Conservation (phyloP, 345 rosid species). For the Boechera retrofracta region DNA sequence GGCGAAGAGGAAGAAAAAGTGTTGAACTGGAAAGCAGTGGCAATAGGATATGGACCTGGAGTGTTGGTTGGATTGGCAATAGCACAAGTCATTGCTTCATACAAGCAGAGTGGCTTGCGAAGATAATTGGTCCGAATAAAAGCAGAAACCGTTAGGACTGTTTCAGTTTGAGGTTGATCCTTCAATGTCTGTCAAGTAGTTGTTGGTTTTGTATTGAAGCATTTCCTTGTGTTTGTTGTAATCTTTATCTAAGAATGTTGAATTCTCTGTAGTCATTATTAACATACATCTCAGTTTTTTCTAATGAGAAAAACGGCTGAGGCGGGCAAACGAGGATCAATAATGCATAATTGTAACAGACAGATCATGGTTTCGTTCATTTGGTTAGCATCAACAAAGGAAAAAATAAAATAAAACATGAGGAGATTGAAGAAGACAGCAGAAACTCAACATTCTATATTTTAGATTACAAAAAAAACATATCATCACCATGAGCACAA, state of each 20-base stretch:
- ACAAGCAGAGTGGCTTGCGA: slow-evolving; percentile 23
- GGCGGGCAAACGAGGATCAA: too few relatives aligned
- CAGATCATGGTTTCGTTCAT: neutral
- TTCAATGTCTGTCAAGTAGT: neutral
- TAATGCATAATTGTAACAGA: neutral
- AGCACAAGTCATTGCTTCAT: slow-evolving; percentile 28
- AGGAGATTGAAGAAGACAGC: neutral
- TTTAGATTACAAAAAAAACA: slow-evolving; percentile 2
- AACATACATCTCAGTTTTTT: too few relatives aligned
- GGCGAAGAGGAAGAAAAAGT: neutral
- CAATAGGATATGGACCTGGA: slow-evolving; percentile 27
- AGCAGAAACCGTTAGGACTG: neutral
- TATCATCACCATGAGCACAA: slow-evolving; percentile 15
- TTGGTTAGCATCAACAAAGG: neutral
- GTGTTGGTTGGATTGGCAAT: slow-evolving; percentile 22
- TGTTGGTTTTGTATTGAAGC: neutral
- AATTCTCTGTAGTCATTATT: too few relatives aligned
- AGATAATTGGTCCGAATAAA: neutral
- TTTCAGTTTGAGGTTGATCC: neutral
- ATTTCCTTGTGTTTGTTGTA: neutral
- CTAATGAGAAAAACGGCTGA: too few relatives aligned
- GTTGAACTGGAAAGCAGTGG: slow-evolving; percentile 21
- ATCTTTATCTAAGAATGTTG: neutral
- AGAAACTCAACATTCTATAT: neutral
- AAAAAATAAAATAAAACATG: neutral